A percentile compares a stretch with the other conserved stretches of the same genome.
Conservation (phyloP, 176 grass and related monocot genomes). For the Avena eriantha region DNA sequence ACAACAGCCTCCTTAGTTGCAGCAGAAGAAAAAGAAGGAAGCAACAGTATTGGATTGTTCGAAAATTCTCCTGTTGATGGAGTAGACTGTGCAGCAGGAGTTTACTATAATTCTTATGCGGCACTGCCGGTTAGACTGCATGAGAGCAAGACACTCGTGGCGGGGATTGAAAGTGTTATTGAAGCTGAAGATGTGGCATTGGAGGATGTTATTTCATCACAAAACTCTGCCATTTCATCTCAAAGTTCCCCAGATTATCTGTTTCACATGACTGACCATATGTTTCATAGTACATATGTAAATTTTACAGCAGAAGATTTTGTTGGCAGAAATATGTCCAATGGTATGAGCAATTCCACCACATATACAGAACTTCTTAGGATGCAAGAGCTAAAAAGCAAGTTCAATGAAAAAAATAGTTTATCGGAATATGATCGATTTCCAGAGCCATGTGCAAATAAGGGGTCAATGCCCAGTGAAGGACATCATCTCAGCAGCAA, state of each 20-base stretch:
- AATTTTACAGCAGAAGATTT: conserved; percentile 46
- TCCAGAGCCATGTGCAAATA: conserved; percentile 38
- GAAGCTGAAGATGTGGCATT: conserved; percentile 54
- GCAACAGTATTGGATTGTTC: conserved; percentile 49
- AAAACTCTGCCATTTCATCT: conserved; percentile 69
- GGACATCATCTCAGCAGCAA: conserved; percentile 4
- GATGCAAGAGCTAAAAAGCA: conserved; percentile 53
- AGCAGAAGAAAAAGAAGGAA: conserved; percentile 69
- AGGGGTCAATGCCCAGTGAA: conserved; percentile 27
- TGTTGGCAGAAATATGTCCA: conserved; percentile 35
- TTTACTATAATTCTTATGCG: conserved; percentile 44
- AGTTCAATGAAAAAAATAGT: conserved; percentile 29
- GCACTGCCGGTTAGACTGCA: conserved; percentile 37
- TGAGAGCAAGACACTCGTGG: conserved; percentile 37
- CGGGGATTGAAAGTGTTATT: conserved; percentile 17
- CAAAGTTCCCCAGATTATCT: conserved; percentile 60
- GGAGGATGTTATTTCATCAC: conserved; percentile 67
- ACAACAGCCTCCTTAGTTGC: conserved; percentile 41
- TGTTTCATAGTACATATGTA: conserved; percentile 29
- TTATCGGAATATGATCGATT: conserved; percentile 43
- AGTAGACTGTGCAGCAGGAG: conserved; percentile 39
- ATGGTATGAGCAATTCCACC: conserved; percentile 32
- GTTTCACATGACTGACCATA: conserved; percentile 39
- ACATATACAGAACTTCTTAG: conserved; percentile 60
- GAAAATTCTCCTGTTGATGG: conserved; percentile 47